phyloP scores from a whole-genome alignment of 768 basidiomycete genomes.

The Lactarius sanguifluus region DNA sequence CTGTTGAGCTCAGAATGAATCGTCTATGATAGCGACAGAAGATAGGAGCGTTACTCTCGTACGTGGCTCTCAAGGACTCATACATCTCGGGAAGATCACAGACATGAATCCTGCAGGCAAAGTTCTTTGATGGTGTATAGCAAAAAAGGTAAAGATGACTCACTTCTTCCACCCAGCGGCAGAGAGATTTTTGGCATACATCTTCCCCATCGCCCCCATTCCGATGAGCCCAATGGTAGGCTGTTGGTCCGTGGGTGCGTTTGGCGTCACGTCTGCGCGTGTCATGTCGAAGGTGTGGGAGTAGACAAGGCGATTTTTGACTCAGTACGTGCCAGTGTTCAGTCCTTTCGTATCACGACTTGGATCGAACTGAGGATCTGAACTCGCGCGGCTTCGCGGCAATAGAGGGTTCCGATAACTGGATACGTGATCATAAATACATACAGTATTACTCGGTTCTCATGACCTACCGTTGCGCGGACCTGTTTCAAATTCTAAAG shows the following conservation, averaged over 20 bases:
- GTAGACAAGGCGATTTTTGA: background rate
- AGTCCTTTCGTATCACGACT: no score
- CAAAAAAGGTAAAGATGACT: conserved; percentile 27
- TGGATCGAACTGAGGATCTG: background rate
- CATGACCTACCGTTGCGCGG: no score
- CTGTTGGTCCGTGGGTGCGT: conserved; percentile 48
- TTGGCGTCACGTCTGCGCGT: conserved; percentile 34
- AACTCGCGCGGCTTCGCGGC: background rate
- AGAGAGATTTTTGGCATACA: conserved; percentile 84
- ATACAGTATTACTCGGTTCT: no score
- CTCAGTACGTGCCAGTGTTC: no score
- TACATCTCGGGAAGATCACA: conserved; percentile 81
- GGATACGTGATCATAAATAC: no score
- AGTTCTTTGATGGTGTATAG: conserved; percentile 1
- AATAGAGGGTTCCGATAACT: background rate
- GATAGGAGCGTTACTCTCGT: conserved; percentile 48
- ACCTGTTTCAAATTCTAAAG: no score
- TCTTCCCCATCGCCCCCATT: conserved; percentile 96
- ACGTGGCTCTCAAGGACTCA: conserved; percentile 58
- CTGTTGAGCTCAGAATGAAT: conserved; percentile 36
- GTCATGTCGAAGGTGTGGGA: conserved; percentile 14
- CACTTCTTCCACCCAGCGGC: conserved; percentile 86
- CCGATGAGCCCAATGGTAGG: conserved; percentile 90
- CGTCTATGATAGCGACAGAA: background rate
- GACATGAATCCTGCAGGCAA: conserved; percentile 69